Evolutionary conservation across 192 early-diverging fungal genomes (phyloP), one percentile per base, ranked within the genome.

Genomic region (Podila minutissima): DNA sequence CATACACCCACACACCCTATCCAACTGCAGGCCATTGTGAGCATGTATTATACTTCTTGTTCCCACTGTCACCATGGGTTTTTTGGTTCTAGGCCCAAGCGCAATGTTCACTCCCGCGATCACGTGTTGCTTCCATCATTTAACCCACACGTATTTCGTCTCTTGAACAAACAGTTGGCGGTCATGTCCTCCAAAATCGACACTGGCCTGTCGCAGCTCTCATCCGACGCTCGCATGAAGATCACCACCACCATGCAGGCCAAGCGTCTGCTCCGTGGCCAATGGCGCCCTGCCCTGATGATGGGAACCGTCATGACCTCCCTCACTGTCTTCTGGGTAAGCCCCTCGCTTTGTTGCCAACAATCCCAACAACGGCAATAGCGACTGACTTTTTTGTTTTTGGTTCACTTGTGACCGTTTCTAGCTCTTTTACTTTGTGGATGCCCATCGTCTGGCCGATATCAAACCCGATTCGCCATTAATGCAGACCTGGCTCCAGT

Each of bases 251-350:
- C 70, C 49, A 81, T 81, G 77, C 71, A 81, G 38, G 71, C 71
- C 46, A 81, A 81, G 32, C 77, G 71, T 28, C 66, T 79, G 24
- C 69, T 81, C 38, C 71, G 77, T 5, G 71, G 77, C 19, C 77
- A 81, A 55, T 81, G 77, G 77, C 77, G 77, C 28, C 71, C 70
- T 48, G 77, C 77, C 13, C 66, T 81, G 15, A 81, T 81, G 77
- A 32, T 81, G 41, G 60, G 50, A 5, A 60, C 57, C 3, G 71
- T 73, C 35, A 81, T 81, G 77, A 37, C 66, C 33, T 37, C 48
- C 29, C 67, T 81, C n/a, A 81, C 77, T 1, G 71, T 73, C 11
- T 81, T 81, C 20, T 81, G 71, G 77, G 64, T 65, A 65, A 17
- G 12, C 6, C 20, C 8, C 49, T 51, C 49, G 10, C 15, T 4